Percentiles rank a stretch among this genome's conserved stretches.
Evolutionary conservation across 352 stramenopile genomes (phyloP).

Genomic region (Phytophthora nicotianae): DNA sequence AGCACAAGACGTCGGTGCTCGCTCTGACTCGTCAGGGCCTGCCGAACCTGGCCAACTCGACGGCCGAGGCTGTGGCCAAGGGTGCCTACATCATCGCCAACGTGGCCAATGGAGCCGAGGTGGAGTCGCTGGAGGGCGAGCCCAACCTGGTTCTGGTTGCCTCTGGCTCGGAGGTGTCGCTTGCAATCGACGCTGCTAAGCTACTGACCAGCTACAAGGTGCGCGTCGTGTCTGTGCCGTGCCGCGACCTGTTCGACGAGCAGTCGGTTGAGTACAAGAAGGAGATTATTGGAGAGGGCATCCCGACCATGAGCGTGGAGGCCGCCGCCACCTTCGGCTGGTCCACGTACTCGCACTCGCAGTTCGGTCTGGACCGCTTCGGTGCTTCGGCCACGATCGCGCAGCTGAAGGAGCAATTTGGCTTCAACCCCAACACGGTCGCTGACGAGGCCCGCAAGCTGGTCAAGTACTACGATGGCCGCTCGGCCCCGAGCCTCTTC

Average conservation of each 20-base stretch:
- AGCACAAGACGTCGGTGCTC: conserved; percentile 94
- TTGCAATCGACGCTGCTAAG: conserved; percentile 96
- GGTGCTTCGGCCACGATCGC: conserved; percentile 87
- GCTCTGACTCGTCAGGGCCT: conserved; percentile 93
- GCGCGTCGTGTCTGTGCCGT: conserved; percentile 97
- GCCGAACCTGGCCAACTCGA: conserved; percentile 90
- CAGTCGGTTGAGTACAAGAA: conserved; percentile 97
- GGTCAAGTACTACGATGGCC: conserved; percentile 92
- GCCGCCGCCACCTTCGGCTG: conserved; percentile 94
- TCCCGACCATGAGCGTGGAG: conserved; percentile 96
- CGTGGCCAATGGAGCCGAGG: conserved; percentile 80
- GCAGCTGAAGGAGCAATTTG: conserved; percentile 94
- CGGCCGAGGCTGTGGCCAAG: conserved; percentile 91
- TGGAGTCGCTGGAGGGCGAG: conserved; percentile 67
- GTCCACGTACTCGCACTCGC: conserved; percentile 95
- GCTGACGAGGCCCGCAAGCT: conserved; percentile 91
- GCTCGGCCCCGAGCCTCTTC: conserved; percentile 71
- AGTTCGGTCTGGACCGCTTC: conserved; percentile 92
- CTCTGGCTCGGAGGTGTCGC: conserved; percentile 96
- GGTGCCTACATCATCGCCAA: conserved; percentile 87
- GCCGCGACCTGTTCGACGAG: conserved; percentile 97
- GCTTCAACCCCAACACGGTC: conserved; percentile 96
- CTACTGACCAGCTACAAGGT: conserved; percentile 83
- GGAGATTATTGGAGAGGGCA: conserved; percentile 93
- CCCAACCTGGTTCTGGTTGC: conserved; percentile 93